These are phyloP conservation scores for Raffaelea ambrosiae DNA, from an alignment of 2,329 filamentous ascomycete species.

Conservation along the genomic window DNA sequence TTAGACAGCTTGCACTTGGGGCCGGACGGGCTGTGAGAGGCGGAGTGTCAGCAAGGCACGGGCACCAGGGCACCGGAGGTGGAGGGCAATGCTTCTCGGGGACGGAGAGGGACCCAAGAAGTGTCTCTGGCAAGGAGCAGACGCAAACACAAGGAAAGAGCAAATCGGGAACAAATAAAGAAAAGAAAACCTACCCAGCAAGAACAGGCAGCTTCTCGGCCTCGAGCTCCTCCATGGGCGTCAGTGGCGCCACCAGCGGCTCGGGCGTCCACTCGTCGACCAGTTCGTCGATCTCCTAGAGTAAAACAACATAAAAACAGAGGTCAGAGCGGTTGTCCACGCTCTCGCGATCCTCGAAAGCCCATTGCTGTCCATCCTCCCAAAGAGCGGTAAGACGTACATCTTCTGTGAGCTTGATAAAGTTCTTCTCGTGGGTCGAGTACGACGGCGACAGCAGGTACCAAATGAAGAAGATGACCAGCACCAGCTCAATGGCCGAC, in stretches of 20 bases:
- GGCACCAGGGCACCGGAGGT: not conserved
- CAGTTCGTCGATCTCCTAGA: slow-evolving; percentile 88
- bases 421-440: slow-evolving; percentile 81
- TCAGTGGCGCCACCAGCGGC: slow-evolving; percentile 70
- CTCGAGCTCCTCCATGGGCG: slow-evolving; percentile 68
- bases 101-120: not conserved
- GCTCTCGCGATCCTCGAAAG: too few relatives aligned
- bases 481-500: slow-evolving; percentile 83
- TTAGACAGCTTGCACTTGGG: slow-evolving; percentile 83
- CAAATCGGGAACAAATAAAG: not conserved
- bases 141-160: not conserved
- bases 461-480: slow-evolving; percentile 91
- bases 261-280: slow-evolving; percentile 96
- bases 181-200: slow-evolving; percentile 56
- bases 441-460: slow-evolving; percentile 91
- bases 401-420: slow-evolving; percentile 81
- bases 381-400: slow-evolving; percentile 18
- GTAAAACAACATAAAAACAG: too few relatives aligned
- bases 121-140: not conserved
- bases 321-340: too few relatives aligned
- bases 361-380: not conserved
- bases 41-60: not conserved
- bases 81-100: too few relatives aligned
- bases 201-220: slow-evolving; percentile 81
- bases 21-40: slow-evolving; percentile 60